Evolutionary conservation across 768 basidiomycete species (phyloP).

Genomic region (Podaxis pistillaris): DNA sequence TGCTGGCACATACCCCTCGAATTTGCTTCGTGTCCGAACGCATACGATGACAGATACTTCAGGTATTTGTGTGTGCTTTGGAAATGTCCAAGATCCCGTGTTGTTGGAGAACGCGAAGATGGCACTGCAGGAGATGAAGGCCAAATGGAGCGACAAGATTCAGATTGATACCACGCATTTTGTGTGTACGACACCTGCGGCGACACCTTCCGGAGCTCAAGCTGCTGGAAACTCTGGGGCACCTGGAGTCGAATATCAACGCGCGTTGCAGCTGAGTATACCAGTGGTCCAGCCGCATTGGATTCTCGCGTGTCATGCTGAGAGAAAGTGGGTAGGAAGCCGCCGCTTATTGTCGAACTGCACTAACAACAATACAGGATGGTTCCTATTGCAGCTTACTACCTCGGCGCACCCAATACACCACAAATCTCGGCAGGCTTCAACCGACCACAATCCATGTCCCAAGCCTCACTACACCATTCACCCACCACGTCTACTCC

Average conservation of each 20-base stretch:
- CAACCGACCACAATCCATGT: slow-evolving; percentile 73
- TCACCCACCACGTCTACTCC: slow-evolving; percentile 34
- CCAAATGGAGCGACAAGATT: slow-evolving; percentile 88
- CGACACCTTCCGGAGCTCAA: slow-evolving; percentile 57
- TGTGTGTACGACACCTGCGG: slow-evolving; percentile 88
- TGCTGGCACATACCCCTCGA: slow-evolving; percentile 87
- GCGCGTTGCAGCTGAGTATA: slow-evolving; percentile 91
- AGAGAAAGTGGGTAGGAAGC: slow-evolving; percentile 64
- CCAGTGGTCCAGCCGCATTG: slow-evolving; percentile 95
- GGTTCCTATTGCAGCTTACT: slow-evolving; percentile 81
- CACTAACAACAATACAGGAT: slow-evolving; percentile 48
- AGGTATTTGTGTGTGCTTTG: slow-evolving; percentile 94
- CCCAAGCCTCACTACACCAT: slow-evolving; percentile 56
- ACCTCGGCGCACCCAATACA: slow-evolving; percentile 64
- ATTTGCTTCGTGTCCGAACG: slow-evolving; percentile 78
- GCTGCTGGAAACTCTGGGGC: slow-evolving; percentile 53
- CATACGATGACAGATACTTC: slow-evolving; percentile 96
- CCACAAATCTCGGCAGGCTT: slow-evolving; percentile 37
- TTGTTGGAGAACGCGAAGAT: slow-evolving; percentile 79
- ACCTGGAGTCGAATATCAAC: slow-evolving; percentile 88
- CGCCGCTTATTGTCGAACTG: not conserved
- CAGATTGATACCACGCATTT: slow-evolving; percentile 99
- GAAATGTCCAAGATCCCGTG: slow-evolving; percentile 74
- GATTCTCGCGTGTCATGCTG: slow-evolving; percentile 85
- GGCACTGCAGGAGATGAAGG: slow-evolving; percentile 82